phyloP scores from a whole-genome alignment of 1,284 basidiomycete genomes.

The Pseudozyma sp. region DNA sequence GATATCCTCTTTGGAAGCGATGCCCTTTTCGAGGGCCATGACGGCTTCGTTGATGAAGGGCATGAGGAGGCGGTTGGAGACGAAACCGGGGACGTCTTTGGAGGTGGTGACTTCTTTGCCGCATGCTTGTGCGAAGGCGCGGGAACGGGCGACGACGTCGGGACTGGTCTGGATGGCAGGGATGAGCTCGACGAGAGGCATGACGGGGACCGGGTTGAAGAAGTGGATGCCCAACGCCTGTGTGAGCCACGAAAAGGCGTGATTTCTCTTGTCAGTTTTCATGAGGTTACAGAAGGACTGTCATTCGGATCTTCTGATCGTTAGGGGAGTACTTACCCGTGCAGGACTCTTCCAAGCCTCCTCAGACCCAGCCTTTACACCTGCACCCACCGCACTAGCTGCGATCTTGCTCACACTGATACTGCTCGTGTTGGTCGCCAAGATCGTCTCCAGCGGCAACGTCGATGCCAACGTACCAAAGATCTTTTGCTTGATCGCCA shows the following conservation, averaged over 20 bases:
- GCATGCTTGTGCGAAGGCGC: constrained; percentile 85
- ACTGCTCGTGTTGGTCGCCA: constrained; percentile 93
- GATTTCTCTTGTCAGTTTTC: background rate
- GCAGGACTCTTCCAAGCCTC: constrained; percentile 51
- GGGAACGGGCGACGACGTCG: constrained; percentile 81
- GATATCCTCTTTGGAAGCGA: constrained; percentile 91
- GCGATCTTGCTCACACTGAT: constrained; percentile 96
- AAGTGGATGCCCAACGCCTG: constrained; percentile 79
- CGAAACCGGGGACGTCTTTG: constrained; percentile 85
- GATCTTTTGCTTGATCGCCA: constrained; percentile 82
- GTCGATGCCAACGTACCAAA: constrained; percentile 80
- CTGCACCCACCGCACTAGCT: constrained; percentile 69
- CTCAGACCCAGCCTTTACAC: constrained; percentile 52
- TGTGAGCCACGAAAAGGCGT: background rate
- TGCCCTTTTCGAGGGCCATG: constrained; percentile 90
- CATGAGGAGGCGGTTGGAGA: constrained; percentile 76
- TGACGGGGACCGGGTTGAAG: constrained; percentile 80
- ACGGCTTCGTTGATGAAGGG: constrained; percentile 93
- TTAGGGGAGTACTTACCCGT: constrained; percentile 28
- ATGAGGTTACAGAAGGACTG: no score
- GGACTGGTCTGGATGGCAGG: constrained; percentile 88
- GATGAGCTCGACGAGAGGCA: constrained; percentile 93
- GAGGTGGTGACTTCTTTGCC: constrained; percentile 75
- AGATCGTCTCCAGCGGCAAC: constrained; percentile 79
- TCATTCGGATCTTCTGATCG: background rate